Evolutionary conservation across 2,329 filamentous ascomycete species (phyloP).

Genomic region (Didymosphaeria variabile): DNA sequence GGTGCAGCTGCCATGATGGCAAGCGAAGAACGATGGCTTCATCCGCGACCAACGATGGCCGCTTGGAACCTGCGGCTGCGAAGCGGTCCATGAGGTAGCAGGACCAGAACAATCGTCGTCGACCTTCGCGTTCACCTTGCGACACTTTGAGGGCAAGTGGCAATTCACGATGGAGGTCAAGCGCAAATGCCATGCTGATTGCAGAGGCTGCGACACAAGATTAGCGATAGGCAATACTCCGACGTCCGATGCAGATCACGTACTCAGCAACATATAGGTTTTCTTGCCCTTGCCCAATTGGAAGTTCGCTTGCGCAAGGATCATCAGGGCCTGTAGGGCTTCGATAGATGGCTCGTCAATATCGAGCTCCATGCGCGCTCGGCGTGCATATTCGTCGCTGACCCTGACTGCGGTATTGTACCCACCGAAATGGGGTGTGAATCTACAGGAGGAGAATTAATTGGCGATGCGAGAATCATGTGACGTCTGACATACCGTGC

Average conservation of each 20-base stretch:
- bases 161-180: slow-evolving; percentile 81
- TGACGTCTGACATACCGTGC: slow-evolving; percentile 48
- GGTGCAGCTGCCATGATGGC: slow-evolving; percentile 75
- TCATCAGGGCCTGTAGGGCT: slow-evolving; percentile 75
- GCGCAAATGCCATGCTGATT: slow-evolving; percentile 82
- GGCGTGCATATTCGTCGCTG: slow-evolving; percentile 77
- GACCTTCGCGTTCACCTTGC: slow-evolving; percentile 76
- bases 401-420: slow-evolving; percentile 73
- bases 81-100: slow-evolving; percentile 90
- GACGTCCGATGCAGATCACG: slow-evolving; percentile 59
- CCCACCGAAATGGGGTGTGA: slow-evolving; percentile 72
- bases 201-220: slow-evolving; percentile 66
- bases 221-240: slow-evolving; percentile 27
- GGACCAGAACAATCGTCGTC: slow-evolving; percentile 85
- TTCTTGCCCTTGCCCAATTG: slow-evolving; percentile 83
- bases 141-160: slow-evolving; percentile 69
- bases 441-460: slow-evolving; percentile 59
- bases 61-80: slow-evolving; percentile 79
- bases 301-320: slow-evolving; percentile 79
- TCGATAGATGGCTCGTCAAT: slow-evolving; percentile 84
- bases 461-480: slow-evolving; percentile 51
- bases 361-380: slow-evolving; percentile 75
- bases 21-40: slow-evolving; percentile 78
- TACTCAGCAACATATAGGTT: slow-evolving; percentile 86
- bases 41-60: slow-evolving; percentile 82